Percentiles rank a stretch among this genome's conserved stretches.
Evolutionary conservation across 2,329 filamentous ascomycete species (phyloP).

Genomic region (Aspergillus calidoustus): DNA sequence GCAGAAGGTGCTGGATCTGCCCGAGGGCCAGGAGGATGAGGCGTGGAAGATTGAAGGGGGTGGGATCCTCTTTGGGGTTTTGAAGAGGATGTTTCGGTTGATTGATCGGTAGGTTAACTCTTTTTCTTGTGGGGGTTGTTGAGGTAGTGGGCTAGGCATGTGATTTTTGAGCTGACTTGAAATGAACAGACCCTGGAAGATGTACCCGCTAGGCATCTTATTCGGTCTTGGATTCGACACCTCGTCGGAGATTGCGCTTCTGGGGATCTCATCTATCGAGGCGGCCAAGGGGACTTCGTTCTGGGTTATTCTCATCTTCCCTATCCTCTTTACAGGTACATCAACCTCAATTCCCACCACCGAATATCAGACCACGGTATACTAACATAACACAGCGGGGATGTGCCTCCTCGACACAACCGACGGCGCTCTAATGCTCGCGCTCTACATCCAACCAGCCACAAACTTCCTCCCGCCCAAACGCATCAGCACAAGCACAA

Average conservation of each 20-base stretch:
- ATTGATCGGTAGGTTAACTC: slow-evolving; percentile 54
- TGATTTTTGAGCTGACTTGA: neutral
- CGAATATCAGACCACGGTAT: too few relatives aligned
- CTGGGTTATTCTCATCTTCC: slow-evolving; percentile 94
- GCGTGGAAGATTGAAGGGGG: slow-evolving; percentile 74
- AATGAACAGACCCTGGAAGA: slow-evolving; percentile 73
- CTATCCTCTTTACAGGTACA: slow-evolving; percentile 80
- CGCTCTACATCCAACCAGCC: slow-evolving; percentile 72
- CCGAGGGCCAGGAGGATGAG: slow-evolving; percentile 52
- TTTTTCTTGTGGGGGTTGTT: neutral
- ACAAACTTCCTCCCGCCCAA: slow-evolving; percentile 44
- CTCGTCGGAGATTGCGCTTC: slow-evolving; percentile 86
- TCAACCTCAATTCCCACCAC: too few relatives aligned
- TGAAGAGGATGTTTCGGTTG: slow-evolving; percentile 77
- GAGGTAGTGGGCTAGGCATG: too few relatives aligned
- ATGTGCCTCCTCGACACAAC: slow-evolving; percentile 96
- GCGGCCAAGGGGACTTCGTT: slow-evolving; percentile 84
- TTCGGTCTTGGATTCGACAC: slow-evolving; percentile 96
- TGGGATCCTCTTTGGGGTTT: slow-evolving; percentile 72
- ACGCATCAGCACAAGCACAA: slow-evolving; percentile 23
- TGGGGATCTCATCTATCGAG: slow-evolving; percentile 88
- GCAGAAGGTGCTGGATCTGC: slow-evolving; percentile 59
- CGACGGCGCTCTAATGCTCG: slow-evolving; percentile 94
- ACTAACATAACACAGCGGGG: slow-evolving; percentile 60
- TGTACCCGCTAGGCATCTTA: slow-evolving; percentile 87